Evolutionary conservation across 805 yeast species (phyloP), one percentile per base, ranked within the genome.

Genomic region (Grigorovia transvaalensis): DNA sequence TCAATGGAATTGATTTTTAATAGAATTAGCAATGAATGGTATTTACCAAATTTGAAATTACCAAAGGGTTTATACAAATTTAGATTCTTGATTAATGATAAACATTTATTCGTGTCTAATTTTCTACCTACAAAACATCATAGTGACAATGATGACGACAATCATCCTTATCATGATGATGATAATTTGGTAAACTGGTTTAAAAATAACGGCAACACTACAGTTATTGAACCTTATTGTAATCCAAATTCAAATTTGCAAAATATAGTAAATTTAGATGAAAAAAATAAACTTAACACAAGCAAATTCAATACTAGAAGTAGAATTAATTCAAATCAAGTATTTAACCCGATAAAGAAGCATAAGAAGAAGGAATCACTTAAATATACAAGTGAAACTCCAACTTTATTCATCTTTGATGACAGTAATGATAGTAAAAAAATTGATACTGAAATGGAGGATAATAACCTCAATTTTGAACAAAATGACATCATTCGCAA

Each of bases 61-160:
- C 78, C 80, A 0, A 57, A 75, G 4, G 84, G 84, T 1, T 76
- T 79, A 9, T 81, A 79, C 61, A 75, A 76, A 53, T 66, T 78
- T 40, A 73, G 77, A 57, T 79, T 79, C 59, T 66, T 79, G 45
- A 71, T 79, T 15, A 46, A 46, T n/a, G 48, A 46, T 30, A 18
- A 18, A 17, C 18, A n/a, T 8, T 27, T 27, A 13, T 11, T 46
- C 12, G 19, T 75, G 38, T 73, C 79, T 50, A 78, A 78, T 54
- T 75, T 71, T 54, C 63, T 79, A 35, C 82, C 84, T 15, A 23
- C 27, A 23, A 23, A 43, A 23, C 20, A 43, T 23, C 27, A 23
- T 23, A 6, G 6, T 23, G 27, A 23, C 6, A 6, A 23, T 23
- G 27, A 23, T 23, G 27, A 23, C 3, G 6, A n/a, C n/a, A n/a